Evolutionary conservation across 2,329 filamentous ascomycete genomes (phyloP), one percentile per base, ranked within the genome.

Genomic region (Aspergillus sp.): DNA sequence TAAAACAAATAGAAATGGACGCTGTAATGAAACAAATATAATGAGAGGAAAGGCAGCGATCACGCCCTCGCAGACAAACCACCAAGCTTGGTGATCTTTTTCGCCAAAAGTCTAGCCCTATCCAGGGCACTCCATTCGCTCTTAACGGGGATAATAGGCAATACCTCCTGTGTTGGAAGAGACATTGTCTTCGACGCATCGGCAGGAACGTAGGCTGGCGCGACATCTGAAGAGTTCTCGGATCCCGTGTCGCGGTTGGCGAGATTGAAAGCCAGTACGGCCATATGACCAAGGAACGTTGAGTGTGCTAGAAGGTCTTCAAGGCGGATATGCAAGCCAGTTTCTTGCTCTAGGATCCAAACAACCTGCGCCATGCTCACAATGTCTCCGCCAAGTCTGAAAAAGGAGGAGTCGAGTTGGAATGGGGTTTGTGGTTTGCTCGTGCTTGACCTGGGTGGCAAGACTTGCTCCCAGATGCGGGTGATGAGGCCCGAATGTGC

Each of bases 261-360:
- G 27, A 68, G 70, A 47, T 69, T 63, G 56, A 68, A 48, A 1
- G 68, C 67, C 50, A 76, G 56, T 33, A 74, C 71, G 11, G 70
- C 73, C 69, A 77, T 72, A 55, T 77, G 74, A 1, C 73, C 74
- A 9, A 77, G 63, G 69, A 78, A 75, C 2, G 74, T 75, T 1
- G 75, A 72, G 14, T 75, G 71, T 27, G 73, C 71, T 12, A 77
- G 72, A 14, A 78, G 66, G 53, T 77, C 74, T 45, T 78, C 75
- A 0, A 78, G 63, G 3, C 68, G 67, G 3, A 77, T 69, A 46
- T 70, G 70, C 48, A 75, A 69, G 6, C 73, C 41, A 8, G 54
- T 74, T 57, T 77, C 73, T 59, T 76, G 70, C 45, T 76, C 72
- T 4, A 77, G 66, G 1, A 77, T 66, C 69, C 75, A 76, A n/a